phyloP scores from a whole-genome alignment of 768 basidiomycete species.

The Pulveroboletus frians region DNA sequence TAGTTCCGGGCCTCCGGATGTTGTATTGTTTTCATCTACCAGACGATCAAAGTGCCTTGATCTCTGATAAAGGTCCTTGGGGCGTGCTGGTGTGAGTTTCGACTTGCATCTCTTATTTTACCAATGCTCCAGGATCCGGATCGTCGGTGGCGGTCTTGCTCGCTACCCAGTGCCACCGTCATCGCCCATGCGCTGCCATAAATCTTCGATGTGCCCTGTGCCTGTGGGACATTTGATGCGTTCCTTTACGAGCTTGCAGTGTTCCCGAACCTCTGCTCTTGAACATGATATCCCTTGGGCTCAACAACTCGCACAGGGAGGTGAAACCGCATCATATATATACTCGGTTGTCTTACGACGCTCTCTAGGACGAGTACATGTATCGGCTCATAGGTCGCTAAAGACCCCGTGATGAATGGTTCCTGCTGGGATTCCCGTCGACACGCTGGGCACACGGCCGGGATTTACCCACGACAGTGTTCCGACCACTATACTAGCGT shows the following conservation, averaged over 20 bases:
- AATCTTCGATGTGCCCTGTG: background rate
- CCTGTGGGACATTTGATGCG: slow-evolving; percentile 6
- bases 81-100: too few species aligned
- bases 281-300: slow-evolving; percentile 1
- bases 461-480: slow-evolving; percentile 1
- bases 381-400: background rate
- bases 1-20: background rate
- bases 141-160: too few species aligned
- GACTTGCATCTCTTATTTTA: background rate
- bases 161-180: too few species aligned
- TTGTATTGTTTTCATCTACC: background rate
- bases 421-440: background rate
- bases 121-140: background rate
- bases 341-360: background rate
- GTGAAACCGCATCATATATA: background rate
- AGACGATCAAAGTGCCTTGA: background rate
- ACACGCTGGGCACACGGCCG: background rate
- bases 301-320: background rate
- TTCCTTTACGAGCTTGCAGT: slow-evolving; percentile 7
- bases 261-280: slow-evolving; percentile 2
- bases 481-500: background rate
- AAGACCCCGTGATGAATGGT: background rate
- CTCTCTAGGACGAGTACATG: background rate
- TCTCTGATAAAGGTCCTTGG: background rate
- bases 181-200: slow-evolving; percentile 2